Base-by-base conservation (phyloP, 768 basidiomycete species). In the Bullera alba region DNA sequence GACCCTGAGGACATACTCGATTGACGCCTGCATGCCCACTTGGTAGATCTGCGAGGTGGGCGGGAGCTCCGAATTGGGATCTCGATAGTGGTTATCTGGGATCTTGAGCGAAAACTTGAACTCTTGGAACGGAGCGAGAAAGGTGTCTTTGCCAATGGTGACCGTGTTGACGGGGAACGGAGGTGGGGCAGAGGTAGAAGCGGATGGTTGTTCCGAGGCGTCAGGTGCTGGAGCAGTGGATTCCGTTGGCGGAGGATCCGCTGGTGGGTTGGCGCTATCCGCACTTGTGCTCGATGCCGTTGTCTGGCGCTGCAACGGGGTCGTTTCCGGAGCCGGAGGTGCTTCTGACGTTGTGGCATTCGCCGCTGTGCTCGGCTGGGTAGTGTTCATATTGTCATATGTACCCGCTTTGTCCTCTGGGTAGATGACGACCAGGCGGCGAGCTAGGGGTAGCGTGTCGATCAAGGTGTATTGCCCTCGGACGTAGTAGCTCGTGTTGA, bases 401-500 rank as follows among this genome's bases (percentile, higher is more conserved):
- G 17, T 10, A 29, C 50, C 5, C 14, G 23, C 28, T n/a, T 7
- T 12, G 15, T 12, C 16, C 21, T 46, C 15, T 8, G 64, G 65
- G 34, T 55, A 67, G 8, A 67, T 54, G 6, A 36, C 34, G 4
- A 48, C 14, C 8, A 28, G 35, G 4, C 48, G 41, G 1, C 62
- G 50, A 12, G 56, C 51, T 10, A 64, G 39, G 1, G 63, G 65
- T 15, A 64, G 28, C 0, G 65, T 67, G 44, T 67, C 65, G 37
- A 67, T 48, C 2, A 67, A 46, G 19, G 65, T 64, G 37, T 67
- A 67, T 43, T 67, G 65, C 1, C 65, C 65, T 48, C 65, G 44
- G 16, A 64, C 59, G 29, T 67, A 64, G 51, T 67, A 67, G 12
- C 51, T 52, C 0, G 62, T 61, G 23, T 64, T 58, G 27, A 61